These are phyloP conservation scores for Leucogyrophana mollusca DNA, from an alignment of 768 basidiomycete species.

Conservation along the genomic window DNA sequence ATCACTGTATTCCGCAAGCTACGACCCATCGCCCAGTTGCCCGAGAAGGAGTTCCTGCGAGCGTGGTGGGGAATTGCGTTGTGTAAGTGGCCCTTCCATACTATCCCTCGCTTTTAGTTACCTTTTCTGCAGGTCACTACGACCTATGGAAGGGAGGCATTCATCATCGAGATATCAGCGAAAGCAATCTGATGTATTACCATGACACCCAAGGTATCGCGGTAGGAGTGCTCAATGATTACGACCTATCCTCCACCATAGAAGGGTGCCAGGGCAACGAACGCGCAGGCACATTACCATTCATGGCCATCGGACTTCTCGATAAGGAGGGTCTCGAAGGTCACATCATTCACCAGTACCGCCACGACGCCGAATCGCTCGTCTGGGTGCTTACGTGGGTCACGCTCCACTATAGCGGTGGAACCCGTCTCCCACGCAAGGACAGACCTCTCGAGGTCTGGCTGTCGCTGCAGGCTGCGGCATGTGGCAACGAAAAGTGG, in stretches of 20 bases:
- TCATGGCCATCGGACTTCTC: no score
- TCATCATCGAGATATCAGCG: no score
- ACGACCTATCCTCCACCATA: no score
- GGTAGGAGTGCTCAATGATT: no score
- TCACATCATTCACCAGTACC: no score
- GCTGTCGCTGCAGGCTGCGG: background rate
- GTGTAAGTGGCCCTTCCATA: background rate
- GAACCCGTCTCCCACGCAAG: background rate
- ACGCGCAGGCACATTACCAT: no score
- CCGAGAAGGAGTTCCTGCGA: background rate
- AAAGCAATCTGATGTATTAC: no score
- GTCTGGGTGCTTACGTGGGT: conserved; percentile 4
- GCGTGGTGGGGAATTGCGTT: conserved; percentile 5
- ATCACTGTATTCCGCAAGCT: conserved; percentile 3
- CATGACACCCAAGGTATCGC: no score
- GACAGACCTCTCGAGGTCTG: background rate
- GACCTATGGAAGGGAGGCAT: no score
- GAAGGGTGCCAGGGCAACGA: no score
- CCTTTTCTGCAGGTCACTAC: no score
- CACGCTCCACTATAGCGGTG: background rate
- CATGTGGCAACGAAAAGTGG: background rate
- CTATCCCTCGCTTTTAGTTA: background rate
- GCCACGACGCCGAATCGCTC: conserved; percentile 1
- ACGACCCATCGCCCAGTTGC: background rate
- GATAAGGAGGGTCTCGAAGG: no score